Conservation (phyloP, 2,329 filamentous ascomycete genomes). For the Parastagonospora avenae region DNA sequence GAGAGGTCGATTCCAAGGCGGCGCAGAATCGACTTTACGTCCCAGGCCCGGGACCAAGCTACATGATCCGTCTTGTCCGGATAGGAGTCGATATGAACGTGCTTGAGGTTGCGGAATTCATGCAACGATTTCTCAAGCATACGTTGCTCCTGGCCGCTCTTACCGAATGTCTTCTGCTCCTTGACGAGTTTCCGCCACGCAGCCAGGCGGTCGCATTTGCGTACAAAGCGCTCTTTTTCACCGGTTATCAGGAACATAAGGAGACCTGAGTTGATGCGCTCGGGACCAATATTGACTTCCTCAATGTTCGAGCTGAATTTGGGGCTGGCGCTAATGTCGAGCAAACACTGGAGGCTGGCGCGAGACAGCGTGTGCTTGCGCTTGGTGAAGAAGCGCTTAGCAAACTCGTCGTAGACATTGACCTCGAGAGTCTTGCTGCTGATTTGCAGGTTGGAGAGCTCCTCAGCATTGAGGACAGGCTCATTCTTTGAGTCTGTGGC, state of each 20-base stretch:
- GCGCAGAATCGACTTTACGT: background rate
- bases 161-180: background rate
- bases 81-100: background rate
- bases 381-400: background rate
- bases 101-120: background rate
- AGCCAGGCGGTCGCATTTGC: background rate
- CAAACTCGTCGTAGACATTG: slow-evolving; percentile 1
- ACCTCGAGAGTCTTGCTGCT: background rate
- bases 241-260: background rate
- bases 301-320: background rate
- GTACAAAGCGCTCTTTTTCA: no score
- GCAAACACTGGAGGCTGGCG: background rate
- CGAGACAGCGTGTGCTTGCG: slow-evolving; percentile 7
- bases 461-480: background rate
- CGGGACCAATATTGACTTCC: slow-evolving; percentile 1
- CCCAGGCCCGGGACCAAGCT: background rate
- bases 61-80: background rate
- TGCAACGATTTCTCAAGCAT: background rate
- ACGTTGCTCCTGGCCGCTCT: background rate
- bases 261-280: background rate
- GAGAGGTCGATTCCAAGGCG: background rate
- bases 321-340: background rate
- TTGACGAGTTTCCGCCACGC: background rate
- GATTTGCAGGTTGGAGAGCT: slow-evolving; percentile 4
- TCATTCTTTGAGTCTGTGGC: background rate